phyloP scores from a whole-genome alignment of 2,329 filamentous ascomycete species.

The Paecilomyces sp. region DNA sequence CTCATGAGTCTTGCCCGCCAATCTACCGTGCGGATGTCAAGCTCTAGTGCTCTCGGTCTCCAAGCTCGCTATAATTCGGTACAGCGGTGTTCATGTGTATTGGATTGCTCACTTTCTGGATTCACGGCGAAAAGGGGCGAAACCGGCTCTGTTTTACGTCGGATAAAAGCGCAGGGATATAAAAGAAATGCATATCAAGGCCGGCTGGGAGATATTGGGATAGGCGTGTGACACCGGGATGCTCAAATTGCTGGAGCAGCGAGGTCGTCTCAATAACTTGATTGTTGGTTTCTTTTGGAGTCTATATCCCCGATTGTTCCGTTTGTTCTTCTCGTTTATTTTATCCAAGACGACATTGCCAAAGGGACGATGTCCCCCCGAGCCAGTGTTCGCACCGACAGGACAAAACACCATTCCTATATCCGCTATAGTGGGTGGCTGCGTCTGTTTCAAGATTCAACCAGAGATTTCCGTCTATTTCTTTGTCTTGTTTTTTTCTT shows the following conservation, averaged over 20 bases:
- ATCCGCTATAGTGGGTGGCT: neutral
- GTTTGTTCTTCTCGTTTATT: neutral
- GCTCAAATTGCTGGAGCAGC: neutral
- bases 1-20: neutral
- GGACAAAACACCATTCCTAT: neutral
- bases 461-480: neutral
- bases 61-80: neutral
- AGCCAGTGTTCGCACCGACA: neutral
- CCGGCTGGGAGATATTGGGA: neutral
- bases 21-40: neutral
- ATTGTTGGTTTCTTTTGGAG: neutral
- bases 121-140: constrained; percentile 19
- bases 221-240: neutral
- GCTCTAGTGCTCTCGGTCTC: neutral
- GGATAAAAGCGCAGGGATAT: neutral
- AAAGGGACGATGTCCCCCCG: neutral
- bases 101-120: constrained; percentile 8
- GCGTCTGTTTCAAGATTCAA: neutral
- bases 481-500: neutral
- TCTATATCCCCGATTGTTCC: neutral
- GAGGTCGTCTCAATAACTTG: neutral
- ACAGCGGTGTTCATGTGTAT: constrained; percentile 7
- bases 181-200: neutral
- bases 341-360: neutral
- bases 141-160: neutral